Evolutionary conservation across 1,284 basidiomycete species (phyloP).

Genomic region (Macrocybe sp.): DNA sequence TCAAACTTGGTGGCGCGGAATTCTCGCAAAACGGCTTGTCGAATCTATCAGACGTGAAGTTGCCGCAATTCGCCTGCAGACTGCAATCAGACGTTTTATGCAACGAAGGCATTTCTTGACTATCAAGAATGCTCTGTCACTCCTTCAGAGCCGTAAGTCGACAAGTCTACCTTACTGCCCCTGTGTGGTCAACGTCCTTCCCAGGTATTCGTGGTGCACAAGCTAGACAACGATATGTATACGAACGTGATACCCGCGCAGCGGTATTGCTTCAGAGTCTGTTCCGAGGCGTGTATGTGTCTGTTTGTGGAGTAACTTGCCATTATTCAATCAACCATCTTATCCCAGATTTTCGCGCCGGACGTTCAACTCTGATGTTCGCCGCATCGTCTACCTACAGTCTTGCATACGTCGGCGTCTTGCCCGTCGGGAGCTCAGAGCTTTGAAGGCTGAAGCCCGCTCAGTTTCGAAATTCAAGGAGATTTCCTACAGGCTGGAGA

Average conservation of each 20-base stretch:
- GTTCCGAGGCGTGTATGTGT: slow-evolving; percentile 81
- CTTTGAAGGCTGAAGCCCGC: slow-evolving; percentile 86
- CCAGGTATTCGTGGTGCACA: slow-evolving; percentile 79
- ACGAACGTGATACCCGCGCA: slow-evolving; percentile 60
- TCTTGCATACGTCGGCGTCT: slow-evolving; percentile 88
- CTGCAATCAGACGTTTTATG: slow-evolving; percentile 64
- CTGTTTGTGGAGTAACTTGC: slow-evolving; percentile 2
- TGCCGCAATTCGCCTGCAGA: slow-evolving; percentile 79
- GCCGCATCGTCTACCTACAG: slow-evolving; percentile 82
- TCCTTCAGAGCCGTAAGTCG: slow-evolving; percentile 82
- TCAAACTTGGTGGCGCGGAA: slow-evolving; percentile 92
- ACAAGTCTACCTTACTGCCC: neutral
- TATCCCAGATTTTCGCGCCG: slow-evolving; percentile 60
- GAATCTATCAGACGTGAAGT: slow-evolving; percentile 69
- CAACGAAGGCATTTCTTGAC: slow-evolving; percentile 71
- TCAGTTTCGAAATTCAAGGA: slow-evolving; percentile 99
- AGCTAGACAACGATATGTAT: slow-evolving; percentile 62
- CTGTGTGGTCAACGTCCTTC: slow-evolving; percentile 6
- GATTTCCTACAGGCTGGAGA: slow-evolving; percentile 96
- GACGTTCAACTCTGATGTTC: slow-evolving; percentile 60
- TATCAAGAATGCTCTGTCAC: slow-evolving; percentile 59
- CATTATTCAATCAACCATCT: slow-evolving; percentile 8
- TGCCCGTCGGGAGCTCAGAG: slow-evolving; percentile 83
- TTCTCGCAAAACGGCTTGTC: slow-evolving; percentile 72
- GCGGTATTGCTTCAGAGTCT: slow-evolving; percentile 80